phyloP scores from a whole-genome alignment of 1,284 basidiomycete species.

The Boletus semigastroideus region DNA sequence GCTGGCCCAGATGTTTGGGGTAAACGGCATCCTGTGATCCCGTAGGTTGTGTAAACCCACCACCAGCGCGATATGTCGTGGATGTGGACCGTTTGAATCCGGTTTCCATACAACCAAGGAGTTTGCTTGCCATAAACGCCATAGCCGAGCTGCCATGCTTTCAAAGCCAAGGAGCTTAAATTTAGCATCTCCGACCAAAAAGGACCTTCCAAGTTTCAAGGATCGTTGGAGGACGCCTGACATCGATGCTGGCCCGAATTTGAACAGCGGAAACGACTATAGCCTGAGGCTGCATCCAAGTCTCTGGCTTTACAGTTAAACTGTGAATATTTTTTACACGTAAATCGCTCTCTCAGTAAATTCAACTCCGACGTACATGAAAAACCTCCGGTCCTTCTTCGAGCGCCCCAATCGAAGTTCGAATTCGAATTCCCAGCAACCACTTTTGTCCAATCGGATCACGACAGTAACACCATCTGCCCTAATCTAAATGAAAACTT shows the following conservation, averaged over 20 bases:
- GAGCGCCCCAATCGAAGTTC: conserved; percentile 1
- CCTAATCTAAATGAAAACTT: conserved; percentile 13
- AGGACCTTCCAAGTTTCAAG: background rate
- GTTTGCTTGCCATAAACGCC: background rate
- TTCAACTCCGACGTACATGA: background rate
- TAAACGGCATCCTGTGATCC: background rate
- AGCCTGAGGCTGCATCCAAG: background rate
- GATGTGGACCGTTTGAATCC: no score
- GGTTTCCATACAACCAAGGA: background rate
- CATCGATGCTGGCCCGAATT: background rate
- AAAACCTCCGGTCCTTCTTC: conserved; percentile 1
- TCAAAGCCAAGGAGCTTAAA: background rate
- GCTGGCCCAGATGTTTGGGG: background rate
- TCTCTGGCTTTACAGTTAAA: background rate
- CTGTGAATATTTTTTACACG: background rate
- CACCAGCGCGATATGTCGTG: no score
- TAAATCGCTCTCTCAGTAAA: background rate
- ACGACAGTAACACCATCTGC: background rate
- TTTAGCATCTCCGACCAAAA: conserved; percentile 2
- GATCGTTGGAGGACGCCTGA: background rate
- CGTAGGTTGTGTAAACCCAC: background rate
- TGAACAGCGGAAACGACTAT: background rate
- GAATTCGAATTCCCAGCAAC: background rate
- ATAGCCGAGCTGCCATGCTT: background rate
- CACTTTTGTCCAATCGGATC: conserved; percentile 7